Percentiles rank a stretch among this genome's conserved stretches.
These are phyloP conservation scores for Triangularia setosa DNA, from an alignment of 2,329 filamentous ascomycete genomes.

Conservation along the genomic window DNA sequence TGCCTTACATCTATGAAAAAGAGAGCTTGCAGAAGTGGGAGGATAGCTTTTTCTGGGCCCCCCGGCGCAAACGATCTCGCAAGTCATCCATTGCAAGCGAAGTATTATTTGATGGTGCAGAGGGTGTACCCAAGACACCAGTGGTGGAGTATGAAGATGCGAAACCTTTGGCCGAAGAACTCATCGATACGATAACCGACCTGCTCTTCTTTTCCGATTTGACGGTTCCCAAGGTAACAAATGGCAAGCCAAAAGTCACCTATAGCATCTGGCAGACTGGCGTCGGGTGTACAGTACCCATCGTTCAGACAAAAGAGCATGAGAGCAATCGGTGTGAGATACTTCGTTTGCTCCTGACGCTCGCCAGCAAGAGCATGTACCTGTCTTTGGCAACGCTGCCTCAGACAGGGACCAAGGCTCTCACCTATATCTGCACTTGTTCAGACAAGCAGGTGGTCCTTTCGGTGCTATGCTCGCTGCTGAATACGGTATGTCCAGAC, in stretches of 20 bases:
- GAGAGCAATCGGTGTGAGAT: conserved; percentile 93
- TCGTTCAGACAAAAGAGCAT: conserved; percentile 84
- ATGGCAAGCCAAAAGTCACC: conserved; percentile 73
- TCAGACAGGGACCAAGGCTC: conserved; percentile 73
- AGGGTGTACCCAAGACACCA: conserved; percentile 45
- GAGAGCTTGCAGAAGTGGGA: conserved; percentile 83
- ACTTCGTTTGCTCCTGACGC: conserved; percentile 75
- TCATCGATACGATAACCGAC: conserved; percentile 85
- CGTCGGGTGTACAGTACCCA: conserved; percentile 87
- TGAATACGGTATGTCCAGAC: conserved; percentile 73
- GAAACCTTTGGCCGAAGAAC: conserved; percentile 85
- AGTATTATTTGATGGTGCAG: conserved; percentile 77
- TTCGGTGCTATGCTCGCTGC: conserved; percentile 82
- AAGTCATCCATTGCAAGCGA: conserved; percentile 64
- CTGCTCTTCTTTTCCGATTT: conserved; percentile 89
- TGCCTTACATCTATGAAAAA: conserved; percentile 89
- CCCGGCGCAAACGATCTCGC: conserved; percentile 67
- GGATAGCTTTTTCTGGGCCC: conserved; percentile 86
- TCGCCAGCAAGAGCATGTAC: conserved; percentile 92
- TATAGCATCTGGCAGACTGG: conserved; percentile 98
- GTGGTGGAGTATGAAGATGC: conserved; percentile 70
- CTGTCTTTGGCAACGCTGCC: conserved; percentile 76
- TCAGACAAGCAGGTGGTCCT: conserved; percentile 88
- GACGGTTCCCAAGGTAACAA: conserved; percentile 70
- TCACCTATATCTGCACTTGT: conserved; percentile 86